Base-by-base conservation (phyloP, 306 rosid species). In the Vigna reflexopilosa region DNA sequence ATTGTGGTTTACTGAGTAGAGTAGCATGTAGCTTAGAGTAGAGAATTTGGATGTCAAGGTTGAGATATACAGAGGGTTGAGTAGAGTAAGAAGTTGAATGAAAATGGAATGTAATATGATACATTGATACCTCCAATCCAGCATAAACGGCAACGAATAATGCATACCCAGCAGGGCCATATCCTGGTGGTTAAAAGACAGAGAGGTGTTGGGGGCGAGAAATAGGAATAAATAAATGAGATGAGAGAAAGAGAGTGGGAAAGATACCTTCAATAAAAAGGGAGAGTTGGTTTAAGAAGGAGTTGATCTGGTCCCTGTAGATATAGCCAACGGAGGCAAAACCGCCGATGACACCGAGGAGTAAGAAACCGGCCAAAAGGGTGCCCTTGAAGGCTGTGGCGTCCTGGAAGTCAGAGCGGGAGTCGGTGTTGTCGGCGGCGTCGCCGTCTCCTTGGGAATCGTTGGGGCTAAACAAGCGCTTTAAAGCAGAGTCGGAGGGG, bases 161-260 rank as follows among this genome's bases (percentile, higher is more conserved):
- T 19, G 99, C 99, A 78, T 96, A 96, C 56, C 99, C 99, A 77
- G 91, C 91, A 9, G 96, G 91, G 74, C 99, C 99, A 85, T 96
- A 96, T 80, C 98, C 98, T 94, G 90, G 51, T 70, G 72, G 69
- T 57, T 12, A 86, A 81, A 83, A 57, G 47, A 22, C 7, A 49
- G 71, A 69, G 34, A 12, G 34, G 32, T 26, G 66, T 1, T 28
- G 50, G 0, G 71, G 34, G 55, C 0, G 22, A n/a, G 30, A 16
- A 0, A 5, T 17, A 16, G 16, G 9, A 54, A 55, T 11, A 45
- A 4, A 12, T 12, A 12, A 12, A 12, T 3, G 1, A 55, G 1
- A 3, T 0, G 0, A 55, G 24, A 9, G 36, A 8, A 4, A n/a
- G n/a, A 5, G 40, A 14, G 10, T 2, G 11, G 51, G 47, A 30